Evolutionary conservation across 345 rosid species (phyloP), one percentile per base, ranked within the genome.

Genomic region (Murraya paniculata): DNA sequence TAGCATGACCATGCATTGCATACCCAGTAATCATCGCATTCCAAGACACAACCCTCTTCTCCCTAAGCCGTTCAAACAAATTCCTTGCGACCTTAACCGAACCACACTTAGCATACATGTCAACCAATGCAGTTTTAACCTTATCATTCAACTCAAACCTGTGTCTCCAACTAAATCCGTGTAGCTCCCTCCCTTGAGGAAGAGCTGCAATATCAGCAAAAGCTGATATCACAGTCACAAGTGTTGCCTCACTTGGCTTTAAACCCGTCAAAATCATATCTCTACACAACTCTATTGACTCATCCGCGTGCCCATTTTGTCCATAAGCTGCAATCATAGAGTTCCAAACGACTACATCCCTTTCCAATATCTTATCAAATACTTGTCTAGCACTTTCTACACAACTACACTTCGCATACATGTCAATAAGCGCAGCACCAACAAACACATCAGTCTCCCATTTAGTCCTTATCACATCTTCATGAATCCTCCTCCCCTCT

Each of bases 61-160:
- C 75, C 66, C 33, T 50, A 8, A 83, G 76, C 56, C 30, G 66
- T 64, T 74, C 83, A 74, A 86, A 83, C 79, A 86, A 72, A 56
- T 48, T 75, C 84, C 71, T 68, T 0, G 89, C 85, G 68, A 80
- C 78, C 80, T 56, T 75, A 48, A 86, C 79, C 4, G 78, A 69
- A 60, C 98, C 98, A 73, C 98, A 92, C 75, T 91, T 95, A 0
- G 92, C 88, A 61, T 91, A 93, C 98, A 93, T 91, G 85, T 92
- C 95, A 76, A 91, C 80, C 77, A 95, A 82, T 35, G 98, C 88
- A 84, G 86, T 82, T 73, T 78, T 82, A 53, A 85, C 84, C 78
- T 69, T 80, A 30, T 72, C 88, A 39, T 82, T 85, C 4, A 68
- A 61, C 72, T 59, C 81, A 39, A 82, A 81, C 38, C 81, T 73